Base-by-base conservation (phyloP, 805 yeast species). In the Saccharomycopsis sp. region DNA sequence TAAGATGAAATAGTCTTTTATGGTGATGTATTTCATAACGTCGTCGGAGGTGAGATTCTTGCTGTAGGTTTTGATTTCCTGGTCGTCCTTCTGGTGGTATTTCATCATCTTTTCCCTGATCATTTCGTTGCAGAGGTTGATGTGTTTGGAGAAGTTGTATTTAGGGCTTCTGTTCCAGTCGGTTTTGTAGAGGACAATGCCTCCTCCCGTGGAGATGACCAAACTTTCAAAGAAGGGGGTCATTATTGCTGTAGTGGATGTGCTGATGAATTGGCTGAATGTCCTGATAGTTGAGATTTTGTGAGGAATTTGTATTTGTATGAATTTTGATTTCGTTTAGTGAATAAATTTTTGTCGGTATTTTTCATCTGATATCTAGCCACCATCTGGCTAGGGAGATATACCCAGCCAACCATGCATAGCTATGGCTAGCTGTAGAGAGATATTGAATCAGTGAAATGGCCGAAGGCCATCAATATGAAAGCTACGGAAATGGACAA, bases 151-250 rank as follows among this genome's bases (percentile, higher is more conserved):
- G 21, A 24, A 47, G 29, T 34, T 44, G 24, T n/a, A 24, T 4
- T 8, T 16, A 5, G 23, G n/a, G 34, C 21, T 21, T 16, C 29
- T 16, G 18, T 34, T 15, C 29, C 46, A n/a, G 14, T 51, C 46
- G 24, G 52, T 29, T 48, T 59, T 56, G 50, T 51, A 61, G n/a
- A 61, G 37, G 16, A 61, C 60, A 3, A 61, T 50, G 7, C 63
- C 63, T 1, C 59, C 52, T 2, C 56, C 59, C 1, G 63, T 56
- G 44, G 58, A 53, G 24, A 61, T 61, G 7, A 57, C 37, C 23
- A 51, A 40, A 24, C 57, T 55, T 15, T 24, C 52, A 54, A 23
- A 54, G 16, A 44, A 44, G 21, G 48, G 16, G 21, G 9, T 18
- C 37, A 29, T 29, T 29, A 7, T 29, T 5, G 37, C 37, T 7